Base-by-base conservation (phyloP, 495 filamentous ascomycete species). In the Aspergillus kassunensis region DNA sequence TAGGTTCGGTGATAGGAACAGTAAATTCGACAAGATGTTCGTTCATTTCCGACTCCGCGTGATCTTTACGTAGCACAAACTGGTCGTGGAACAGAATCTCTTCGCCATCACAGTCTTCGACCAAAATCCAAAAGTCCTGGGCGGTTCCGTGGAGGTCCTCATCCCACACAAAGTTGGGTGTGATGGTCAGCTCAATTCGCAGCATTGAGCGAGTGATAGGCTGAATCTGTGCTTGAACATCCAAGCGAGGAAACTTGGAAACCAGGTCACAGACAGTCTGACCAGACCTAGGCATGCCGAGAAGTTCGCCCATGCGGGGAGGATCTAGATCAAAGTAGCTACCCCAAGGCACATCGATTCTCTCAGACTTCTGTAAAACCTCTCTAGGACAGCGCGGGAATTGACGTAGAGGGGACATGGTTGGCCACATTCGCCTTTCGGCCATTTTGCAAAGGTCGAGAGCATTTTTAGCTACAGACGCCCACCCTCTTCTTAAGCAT, bases 351-450 rank as follows among this genome's bases (percentile, higher is more conserved):
- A 97, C 91, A 54, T 97, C 91, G 52, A 97, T 95, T 46, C 91
- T 77, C 70, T 99, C 93, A 2, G 91, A 85, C 69, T 97, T 97
- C 53, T 87, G 81, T 42, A 97, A 74, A 42, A 99, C 88, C 51
- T 99, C 95, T 27, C 80, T 71, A 11, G 90, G 81, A 56, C 90
- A 95, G 31, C 71, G 72, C 1, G 88, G 83, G 64, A 97, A 97
- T 61, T 99, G 93, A 33, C 95, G 79, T 8, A 99, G 80, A 6
- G 93, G 93, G 16, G 89, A 87, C 93, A 97, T 97, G 18, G 91
- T 96, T 6, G 91, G 91, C 93, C 93, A 99, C 93, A 97, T 97
- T 20, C 95, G 78, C 77, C 95, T 95, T 75, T 99, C 93, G 2
- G 92, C 92, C 91, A 95, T 97, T 73, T 99, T 99, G 73, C 93